These are phyloP conservation scores for Vitis hybrid DNA, from an alignment of 177 flowering plant species.

Conservation along the genomic window DNA sequence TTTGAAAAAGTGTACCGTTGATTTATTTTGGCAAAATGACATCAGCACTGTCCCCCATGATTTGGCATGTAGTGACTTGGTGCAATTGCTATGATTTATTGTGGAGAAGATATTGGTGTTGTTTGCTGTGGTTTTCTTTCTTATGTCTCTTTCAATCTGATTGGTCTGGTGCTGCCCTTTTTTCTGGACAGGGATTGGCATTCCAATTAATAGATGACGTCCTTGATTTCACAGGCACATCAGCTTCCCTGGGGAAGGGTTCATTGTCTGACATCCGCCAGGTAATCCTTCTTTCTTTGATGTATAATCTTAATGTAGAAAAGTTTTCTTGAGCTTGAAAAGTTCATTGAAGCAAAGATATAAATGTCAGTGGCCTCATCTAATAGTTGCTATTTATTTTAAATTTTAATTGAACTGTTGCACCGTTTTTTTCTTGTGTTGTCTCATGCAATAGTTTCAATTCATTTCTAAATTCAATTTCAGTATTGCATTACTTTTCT, in stretches of 20 bases:
- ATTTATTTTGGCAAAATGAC: too few relatives aligned
- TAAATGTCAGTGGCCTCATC: too few relatives aligned
- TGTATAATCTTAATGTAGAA: neutral
- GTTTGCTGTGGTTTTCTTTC: neutral
- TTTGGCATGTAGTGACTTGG: too few relatives aligned
- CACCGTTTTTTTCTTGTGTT: too few relatives aligned
- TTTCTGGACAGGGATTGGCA: constrained; percentile 79
- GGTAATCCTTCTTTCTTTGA: constrained; percentile 32
- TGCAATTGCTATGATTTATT: too few relatives aligned
- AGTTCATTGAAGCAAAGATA: neutral
- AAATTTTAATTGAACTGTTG: too few relatives aligned
- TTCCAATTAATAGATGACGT: constrained; percentile 90
- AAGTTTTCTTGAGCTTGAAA: neutral
- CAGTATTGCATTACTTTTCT: too few relatives aligned
- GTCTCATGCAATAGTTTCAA: too few relatives aligned
- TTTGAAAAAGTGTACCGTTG: too few relatives aligned
- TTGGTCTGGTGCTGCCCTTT: neutral
- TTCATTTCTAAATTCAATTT: too few relatives aligned
- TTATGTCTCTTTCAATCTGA: neutral
- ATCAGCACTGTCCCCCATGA: too few relatives aligned
- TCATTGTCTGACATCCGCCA: constrained; percentile 86
- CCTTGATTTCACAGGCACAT: constrained; percentile 93
- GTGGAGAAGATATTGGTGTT: neutral
- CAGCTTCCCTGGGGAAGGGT: constrained; percentile 92
- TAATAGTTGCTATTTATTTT: too few relatives aligned